A percentile compares a stretch with the other conserved stretches of the same genome.
Conservation (phyloP, 2,329 filamentous ascomycete genomes). For the Colletotrichum agaves region DNA sequence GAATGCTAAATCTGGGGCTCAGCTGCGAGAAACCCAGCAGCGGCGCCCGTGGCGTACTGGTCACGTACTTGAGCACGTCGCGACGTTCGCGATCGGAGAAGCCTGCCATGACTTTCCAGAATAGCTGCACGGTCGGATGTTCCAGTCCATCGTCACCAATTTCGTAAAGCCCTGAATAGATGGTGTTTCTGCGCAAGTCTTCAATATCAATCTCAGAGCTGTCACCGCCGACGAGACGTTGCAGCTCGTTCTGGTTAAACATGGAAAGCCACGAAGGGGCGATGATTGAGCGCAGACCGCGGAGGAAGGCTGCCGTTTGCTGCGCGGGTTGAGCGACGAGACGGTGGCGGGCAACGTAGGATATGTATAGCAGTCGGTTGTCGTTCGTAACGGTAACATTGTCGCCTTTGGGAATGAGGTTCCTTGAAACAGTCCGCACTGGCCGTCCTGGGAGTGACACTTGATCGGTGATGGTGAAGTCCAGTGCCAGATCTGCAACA, state of each 20-base stretch:
- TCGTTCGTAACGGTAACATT: constrained; percentile 86
- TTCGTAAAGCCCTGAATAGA: constrained; percentile 87
- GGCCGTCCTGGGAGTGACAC: constrained; percentile 58
- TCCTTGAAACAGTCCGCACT: constrained; percentile 73
- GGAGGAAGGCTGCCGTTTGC: constrained; percentile 90
- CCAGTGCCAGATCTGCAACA: constrained; percentile 81
- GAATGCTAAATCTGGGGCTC: constrained; percentile 87
- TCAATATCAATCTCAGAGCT: constrained; percentile 86
- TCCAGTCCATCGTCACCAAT: constrained; percentile 91
- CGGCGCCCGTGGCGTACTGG: constrained; percentile 89
- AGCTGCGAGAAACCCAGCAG: constrained; percentile 89
- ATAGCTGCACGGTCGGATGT: constrained; percentile 85
- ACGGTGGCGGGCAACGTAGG: constrained; percentile 87
- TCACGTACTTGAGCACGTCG: constrained; percentile 95
- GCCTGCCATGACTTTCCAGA: constrained; percentile 88
- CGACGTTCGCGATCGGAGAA: constrained; percentile 82
- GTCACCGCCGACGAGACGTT: constrained; percentile 92
- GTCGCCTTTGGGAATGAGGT: constrained; percentile 81
- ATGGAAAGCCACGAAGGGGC: constrained; percentile 94
- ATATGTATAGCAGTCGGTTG: constrained; percentile 94
- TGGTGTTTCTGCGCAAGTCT: constrained; percentile 84
- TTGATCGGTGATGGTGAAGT: constrained; percentile 89
- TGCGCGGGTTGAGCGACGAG: constrained; percentile 80
- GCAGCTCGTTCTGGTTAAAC: constrained; percentile 97
- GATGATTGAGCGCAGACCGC: constrained; percentile 87